phyloP scores from a whole-genome alignment of 306 rosid species.

The Vachellia pachyceras region DNA sequence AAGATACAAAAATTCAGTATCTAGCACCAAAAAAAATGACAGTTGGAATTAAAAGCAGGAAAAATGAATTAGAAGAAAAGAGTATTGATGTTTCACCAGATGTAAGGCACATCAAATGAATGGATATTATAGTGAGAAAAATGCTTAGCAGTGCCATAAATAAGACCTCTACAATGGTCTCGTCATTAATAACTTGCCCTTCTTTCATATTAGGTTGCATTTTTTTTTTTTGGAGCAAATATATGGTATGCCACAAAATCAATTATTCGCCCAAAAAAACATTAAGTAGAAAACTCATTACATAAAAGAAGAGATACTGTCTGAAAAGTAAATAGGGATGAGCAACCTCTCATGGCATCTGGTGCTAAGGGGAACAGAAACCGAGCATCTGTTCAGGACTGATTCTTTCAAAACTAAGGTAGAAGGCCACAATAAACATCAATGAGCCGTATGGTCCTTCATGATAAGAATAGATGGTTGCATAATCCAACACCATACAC shows the following conservation, averaged over 20 bases:
- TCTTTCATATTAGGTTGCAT: slow-evolving; percentile 25
- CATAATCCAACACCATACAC: slow-evolving; percentile 9
- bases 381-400: slow-evolving; percentile 12
- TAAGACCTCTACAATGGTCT: slow-evolving; percentile 27
- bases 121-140: neutral
- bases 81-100: neutral
- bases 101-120: slow-evolving; percentile 3
- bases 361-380: neutral
- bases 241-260: neutral
- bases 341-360: neutral
- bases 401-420: neutral
- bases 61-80: slow-evolving; percentile 17
- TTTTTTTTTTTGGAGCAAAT: neutral
- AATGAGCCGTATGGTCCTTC: neutral
- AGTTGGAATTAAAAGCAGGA: neutral
- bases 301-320: neutral
- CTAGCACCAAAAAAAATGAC: neutral
- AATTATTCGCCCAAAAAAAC: neutral
- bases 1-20: slow-evolving; percentile 3
- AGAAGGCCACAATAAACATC: slow-evolving; percentile 19
- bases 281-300: neutral
- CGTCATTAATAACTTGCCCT: neutral
- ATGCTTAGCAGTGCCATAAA: slow-evolving; percentile 11
- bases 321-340: neutral
- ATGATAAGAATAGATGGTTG: neutral